phyloP scores from a whole-genome alignment of 2,329 filamentous ascomycete genomes.

The Cytospora mali region DNA sequence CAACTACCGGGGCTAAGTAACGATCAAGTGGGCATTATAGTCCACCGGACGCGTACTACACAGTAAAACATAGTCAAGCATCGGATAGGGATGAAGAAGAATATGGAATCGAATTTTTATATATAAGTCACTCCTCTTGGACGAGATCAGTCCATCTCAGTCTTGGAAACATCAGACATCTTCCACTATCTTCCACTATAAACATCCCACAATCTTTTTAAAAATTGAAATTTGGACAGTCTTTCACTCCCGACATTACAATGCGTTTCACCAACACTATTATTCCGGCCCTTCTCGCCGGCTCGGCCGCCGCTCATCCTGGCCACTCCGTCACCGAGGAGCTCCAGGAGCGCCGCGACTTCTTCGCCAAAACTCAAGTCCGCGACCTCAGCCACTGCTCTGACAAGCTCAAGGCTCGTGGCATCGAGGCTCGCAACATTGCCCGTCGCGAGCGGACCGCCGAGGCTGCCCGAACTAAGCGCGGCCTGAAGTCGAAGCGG shows the following conservation, averaged over 20 bases:
- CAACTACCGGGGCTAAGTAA: background rate
- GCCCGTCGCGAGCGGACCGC: conserved; percentile 47
- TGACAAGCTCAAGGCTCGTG: conserved; percentile 49
- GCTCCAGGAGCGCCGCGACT: conserved; percentile 51
- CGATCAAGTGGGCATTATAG: conserved; percentile 4
- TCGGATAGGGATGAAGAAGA: background rate
- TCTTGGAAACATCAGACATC: background rate
- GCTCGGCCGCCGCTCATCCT: conserved; percentile 44
- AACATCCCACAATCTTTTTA: background rate
- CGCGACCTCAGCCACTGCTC: conserved; percentile 51
- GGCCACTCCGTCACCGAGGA: conserved; percentile 53
- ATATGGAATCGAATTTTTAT: background rate
- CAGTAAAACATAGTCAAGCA: background rate
- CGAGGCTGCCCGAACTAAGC: conserved; percentile 45
- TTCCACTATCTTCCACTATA: background rate
- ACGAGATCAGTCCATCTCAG: conserved; percentile 1
- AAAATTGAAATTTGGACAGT: background rate
- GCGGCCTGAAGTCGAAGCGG: conserved; percentile 35
- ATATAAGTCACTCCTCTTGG: background rate
- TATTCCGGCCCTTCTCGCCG: conserved; percentile 30
- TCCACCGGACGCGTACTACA: conserved; percentile 15
- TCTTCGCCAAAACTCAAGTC: conserved; percentile 44
- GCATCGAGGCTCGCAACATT: conserved; percentile 47
- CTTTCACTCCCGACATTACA: conserved; percentile 19
- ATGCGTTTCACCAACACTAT: conserved; percentile 35